These are phyloP conservation scores for Myxozyma neglecta DNA, from an alignment of 805 yeast genomes.

Conservation along the genomic window DNA sequence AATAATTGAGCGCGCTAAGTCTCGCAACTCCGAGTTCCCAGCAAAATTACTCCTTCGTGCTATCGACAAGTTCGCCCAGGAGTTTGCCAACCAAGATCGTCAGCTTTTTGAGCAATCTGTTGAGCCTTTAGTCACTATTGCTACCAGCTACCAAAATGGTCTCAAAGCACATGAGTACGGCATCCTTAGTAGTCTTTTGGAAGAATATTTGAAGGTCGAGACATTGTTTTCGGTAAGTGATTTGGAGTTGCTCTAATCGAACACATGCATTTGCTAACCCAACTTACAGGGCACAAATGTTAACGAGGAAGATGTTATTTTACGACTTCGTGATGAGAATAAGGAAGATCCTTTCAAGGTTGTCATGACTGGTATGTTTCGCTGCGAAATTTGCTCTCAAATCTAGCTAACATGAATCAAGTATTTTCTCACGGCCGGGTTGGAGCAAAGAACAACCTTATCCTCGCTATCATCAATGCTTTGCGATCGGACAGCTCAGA, in stretches of 20 bases:
- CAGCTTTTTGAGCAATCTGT: conserved; percentile 56
- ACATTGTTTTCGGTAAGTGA: conserved; percentile 54
- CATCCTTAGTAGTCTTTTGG: conserved; percentile 67
- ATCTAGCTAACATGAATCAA: background rate
- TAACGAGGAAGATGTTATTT: conserved; percentile 86
- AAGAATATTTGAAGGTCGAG: conserved; percentile 77
- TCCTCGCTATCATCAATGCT: conserved; percentile 77
- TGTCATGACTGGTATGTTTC: conserved; percentile 44
- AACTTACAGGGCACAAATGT: conserved; percentile 54
- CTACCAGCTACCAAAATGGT: conserved; percentile 70
- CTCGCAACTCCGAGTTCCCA: conserved; percentile 84
- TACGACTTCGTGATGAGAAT: conserved; percentile 84
- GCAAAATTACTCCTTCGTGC: conserved; percentile 77
- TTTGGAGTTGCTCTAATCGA: background rate
- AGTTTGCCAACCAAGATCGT: conserved; percentile 46
- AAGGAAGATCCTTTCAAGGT: conserved; percentile 73
- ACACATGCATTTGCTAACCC: background rate
- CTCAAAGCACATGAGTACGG: conserved; percentile 78
- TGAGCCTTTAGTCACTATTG: conserved; percentile 72
- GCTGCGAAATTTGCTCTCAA: background rate
- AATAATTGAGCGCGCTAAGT: conserved; percentile 62
- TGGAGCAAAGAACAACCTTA: conserved; percentile 86
- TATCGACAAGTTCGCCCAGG: conserved; percentile 62
- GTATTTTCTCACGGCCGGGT: conserved; percentile 91
- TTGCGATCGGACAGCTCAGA: conserved; percentile 51